Conservation (phyloP, 73 alveolate genomes). For the Breviolum minutum region DNA sequence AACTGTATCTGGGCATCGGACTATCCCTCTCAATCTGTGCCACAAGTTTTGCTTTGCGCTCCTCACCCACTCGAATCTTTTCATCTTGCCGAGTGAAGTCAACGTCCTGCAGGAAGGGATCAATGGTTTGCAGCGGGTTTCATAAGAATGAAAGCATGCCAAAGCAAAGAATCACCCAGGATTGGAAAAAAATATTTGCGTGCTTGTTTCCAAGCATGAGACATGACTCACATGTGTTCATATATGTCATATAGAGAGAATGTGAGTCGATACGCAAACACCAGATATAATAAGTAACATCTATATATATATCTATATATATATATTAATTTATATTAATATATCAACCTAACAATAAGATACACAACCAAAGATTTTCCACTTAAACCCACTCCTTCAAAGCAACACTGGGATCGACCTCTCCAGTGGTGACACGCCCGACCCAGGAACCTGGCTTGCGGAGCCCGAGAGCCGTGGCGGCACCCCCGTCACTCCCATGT, state of each 20-base stretch:
- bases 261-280: neutral
- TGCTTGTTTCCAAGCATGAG: neutral
- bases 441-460: conserved; percentile 95
- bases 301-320: neutral
- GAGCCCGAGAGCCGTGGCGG: too few species aligned
- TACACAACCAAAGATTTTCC: neutral
- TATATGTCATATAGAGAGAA: neutral
- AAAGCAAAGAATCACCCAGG: neutral
- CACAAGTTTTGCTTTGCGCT: conserved; percentile 96
- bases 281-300: neutral
- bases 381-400: conserved; percentile 96
- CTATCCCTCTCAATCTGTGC: conserved; percentile 97
- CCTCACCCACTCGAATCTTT: conserved; percentile 95
- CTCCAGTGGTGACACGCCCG: conserved; percentile 77
- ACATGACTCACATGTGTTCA: too few species aligned
- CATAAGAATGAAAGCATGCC: neutral
- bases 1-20: neutral
- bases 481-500: too few species aligned
- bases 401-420: conserved; percentile 97
- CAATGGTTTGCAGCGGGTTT: neutral
- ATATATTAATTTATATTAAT: neutral
- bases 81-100: conserved; percentile 45
- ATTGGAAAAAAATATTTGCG: neutral
- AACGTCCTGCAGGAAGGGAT: conserved; percentile 30
- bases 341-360: neutral